These are phyloP conservation scores for barley (Hordeum vulgare) DNA, from an alignment of 176 grass and related monocot species.

Conservation along the genomic window MorexV3_pseudomolecules_assembly NC_058520.1:541033858-541034357, in stretches of 20 bases:
- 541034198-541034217: not conserved
- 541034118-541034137: conserved; percentile 22
- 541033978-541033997: conserved; percentile 24
- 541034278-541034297: not conserved
- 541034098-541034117: conserved; percentile 12
- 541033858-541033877: not conserved
- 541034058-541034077: conserved; percentile 23
- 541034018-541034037: conserved; percentile 20
- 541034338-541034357: conserved; percentile 11
- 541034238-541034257: not conserved
- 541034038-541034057: conserved; percentile 23
- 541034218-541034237: not conserved
- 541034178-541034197: conserved; percentile 11
- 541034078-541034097: conserved; percentile 37
- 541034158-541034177: conserved; percentile 10
- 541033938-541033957: not conserved
- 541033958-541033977: conserved; percentile 5
- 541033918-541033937: conserved; percentile 2
- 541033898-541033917: not conserved
- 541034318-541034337: not conserved
- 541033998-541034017: conserved; percentile 13
- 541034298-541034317: not conserved
- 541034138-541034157: conserved; percentile 23
- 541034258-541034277: not conserved
- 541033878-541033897: not conserved